phyloP scores from a whole-genome alignment of 441 rosid genomes.

The Pelargonium australe region DNA sequence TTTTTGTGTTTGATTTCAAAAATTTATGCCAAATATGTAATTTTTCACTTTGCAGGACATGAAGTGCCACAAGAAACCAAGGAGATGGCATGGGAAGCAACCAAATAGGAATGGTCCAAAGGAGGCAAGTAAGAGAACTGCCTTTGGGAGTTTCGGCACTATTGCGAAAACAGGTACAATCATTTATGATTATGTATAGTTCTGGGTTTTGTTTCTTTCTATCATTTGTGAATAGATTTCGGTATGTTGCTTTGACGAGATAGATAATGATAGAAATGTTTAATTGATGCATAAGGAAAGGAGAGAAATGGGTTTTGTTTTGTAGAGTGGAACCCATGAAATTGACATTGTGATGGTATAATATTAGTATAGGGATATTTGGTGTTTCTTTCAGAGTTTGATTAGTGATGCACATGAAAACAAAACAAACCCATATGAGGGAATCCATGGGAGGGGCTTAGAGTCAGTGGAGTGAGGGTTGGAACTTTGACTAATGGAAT shows the following conservation, averaged over 20 bases:
- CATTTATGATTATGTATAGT: not conserved
- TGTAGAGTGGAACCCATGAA: constrained; percentile 17
- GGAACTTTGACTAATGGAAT: constrained; percentile 18
- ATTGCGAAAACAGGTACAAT: constrained; percentile 1
- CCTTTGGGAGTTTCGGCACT: not conserved
- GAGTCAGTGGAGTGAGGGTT: constrained; percentile 9
- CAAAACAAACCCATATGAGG: constrained; percentile 14
- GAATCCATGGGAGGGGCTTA: not conserved
- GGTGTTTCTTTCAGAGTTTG: not conserved
- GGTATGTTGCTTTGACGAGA: not conserved
- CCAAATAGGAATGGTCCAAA: too few species aligned
- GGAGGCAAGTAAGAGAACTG: not conserved
- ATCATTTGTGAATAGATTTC: not conserved
- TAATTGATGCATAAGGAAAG: not conserved
- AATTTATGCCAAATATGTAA: not conserved
- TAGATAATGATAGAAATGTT: not conserved
- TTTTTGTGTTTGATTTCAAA: not conserved
- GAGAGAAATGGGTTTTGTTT: not conserved
- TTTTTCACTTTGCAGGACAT: not conserved
- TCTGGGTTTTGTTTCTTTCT: not conserved
- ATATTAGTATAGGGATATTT: constrained; percentile 8
- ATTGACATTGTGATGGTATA: constrained; percentile 17
- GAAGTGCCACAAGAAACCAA: constrained; percentile 2
- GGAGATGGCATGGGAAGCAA: not conserved
- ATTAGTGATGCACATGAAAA: constrained; percentile 8